phyloP scores from a whole-genome alignment of 225 moss, liverwort and hornwort species.

The Rhytidiadelphus loreus region DNA sequence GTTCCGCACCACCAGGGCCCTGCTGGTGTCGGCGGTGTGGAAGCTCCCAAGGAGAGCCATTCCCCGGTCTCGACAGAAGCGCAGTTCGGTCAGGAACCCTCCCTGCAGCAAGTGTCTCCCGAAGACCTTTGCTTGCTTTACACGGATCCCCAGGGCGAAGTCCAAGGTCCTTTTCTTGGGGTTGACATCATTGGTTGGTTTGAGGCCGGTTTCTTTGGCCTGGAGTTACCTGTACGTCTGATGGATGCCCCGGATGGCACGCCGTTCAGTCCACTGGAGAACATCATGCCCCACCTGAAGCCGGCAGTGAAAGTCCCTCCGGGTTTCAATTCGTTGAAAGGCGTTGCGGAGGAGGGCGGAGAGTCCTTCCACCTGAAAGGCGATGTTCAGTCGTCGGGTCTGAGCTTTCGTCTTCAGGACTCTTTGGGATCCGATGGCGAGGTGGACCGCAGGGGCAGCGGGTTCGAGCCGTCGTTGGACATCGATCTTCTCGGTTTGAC shows the following conservation, averaged over 20 bases:
- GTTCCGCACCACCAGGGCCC: neutral
- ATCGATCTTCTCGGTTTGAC: conserved; percentile 18
- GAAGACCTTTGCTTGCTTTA: conserved; percentile 78
- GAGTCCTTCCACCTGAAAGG: conserved; percentile 36
- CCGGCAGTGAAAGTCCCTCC: conserved; percentile 89
- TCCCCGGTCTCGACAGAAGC: conserved; percentile 1
- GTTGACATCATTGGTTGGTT: conserved; percentile 95
- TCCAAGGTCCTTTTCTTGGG: conserved; percentile 91
- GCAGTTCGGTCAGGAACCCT: conserved; percentile 14
- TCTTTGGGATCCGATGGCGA: conserved; percentile 3
- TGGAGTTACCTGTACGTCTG: conserved; percentile 82
- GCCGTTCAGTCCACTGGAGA: conserved; percentile 63
- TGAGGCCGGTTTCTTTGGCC: conserved; percentile 90
- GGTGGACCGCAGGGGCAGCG: conserved; percentile 11
- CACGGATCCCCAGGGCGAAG: conserved; percentile 87
- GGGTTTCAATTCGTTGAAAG: conserved; percentile 73
- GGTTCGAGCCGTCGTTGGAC: conserved; percentile 22
- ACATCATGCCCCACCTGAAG: conserved; percentile 95
- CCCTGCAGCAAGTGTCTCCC: conserved; percentile 32
- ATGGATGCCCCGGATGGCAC: conserved; percentile 60
- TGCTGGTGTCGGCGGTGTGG: neutral
- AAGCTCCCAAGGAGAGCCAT: conserved; percentile 8
- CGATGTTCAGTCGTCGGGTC: conserved; percentile 44
- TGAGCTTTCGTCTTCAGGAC: conserved; percentile 29
- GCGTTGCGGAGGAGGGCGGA: conserved; percentile 54